Conservation (phyloP, 1,284 basidiomycete genomes). For the Pascua sp. region DNA sequence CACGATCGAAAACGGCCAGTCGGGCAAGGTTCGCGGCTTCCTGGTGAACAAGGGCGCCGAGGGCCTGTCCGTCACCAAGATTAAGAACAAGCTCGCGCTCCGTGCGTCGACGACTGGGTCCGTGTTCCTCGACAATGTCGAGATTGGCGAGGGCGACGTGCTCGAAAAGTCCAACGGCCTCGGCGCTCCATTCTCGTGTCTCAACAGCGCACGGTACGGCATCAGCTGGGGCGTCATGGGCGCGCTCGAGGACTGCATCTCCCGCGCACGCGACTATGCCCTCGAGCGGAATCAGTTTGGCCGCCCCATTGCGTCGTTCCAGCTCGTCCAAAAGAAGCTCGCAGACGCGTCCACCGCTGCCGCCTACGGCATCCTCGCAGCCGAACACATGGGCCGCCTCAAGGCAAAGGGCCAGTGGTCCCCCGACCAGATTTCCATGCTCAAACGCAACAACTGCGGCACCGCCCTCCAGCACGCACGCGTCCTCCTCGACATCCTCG, state of each 20-base stretch:
- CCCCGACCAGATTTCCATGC: slow-evolving; percentile 89
- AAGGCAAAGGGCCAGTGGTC: slow-evolving; percentile 76
- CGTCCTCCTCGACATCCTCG: slow-evolving; percentile 77
- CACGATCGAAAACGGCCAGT: slow-evolving; percentile 45
- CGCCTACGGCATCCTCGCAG: slow-evolving; percentile 73
- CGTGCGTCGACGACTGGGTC: slow-evolving; percentile 88
- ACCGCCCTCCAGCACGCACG: slow-evolving; percentile 83
- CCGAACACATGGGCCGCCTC: slow-evolving; percentile 74
- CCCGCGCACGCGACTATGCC: slow-evolving; percentile 74
- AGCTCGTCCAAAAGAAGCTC: slow-evolving; percentile 94
- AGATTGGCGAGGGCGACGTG: slow-evolving; percentile 65
- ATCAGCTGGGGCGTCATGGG: slow-evolving; percentile 94
- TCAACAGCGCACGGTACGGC: slow-evolving; percentile 85
- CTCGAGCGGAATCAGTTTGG: slow-evolving; percentile 79
- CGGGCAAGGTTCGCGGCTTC: slow-evolving; percentile 83
- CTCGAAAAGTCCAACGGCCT: slow-evolving; percentile 73
- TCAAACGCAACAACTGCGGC: slow-evolving; percentile 95
- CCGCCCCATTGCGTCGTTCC: slow-evolving; percentile 86
- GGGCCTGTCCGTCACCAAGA: slow-evolving; percentile 77
- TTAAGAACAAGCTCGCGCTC: slow-evolving; percentile 90
- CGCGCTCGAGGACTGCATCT: slow-evolving; percentile 85
- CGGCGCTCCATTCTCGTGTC: slow-evolving; percentile 78
- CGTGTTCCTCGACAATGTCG: slow-evolving; percentile 85
- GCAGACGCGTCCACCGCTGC: slow-evolving; percentile 86
- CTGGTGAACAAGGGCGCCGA: slow-evolving; percentile 53